A percentile compares a stretch with the other conserved stretches of the same genome.
Evolutionary conservation across 345 rosid genomes (phyloP).

Genomic region (Salix dunnii): DNA sequence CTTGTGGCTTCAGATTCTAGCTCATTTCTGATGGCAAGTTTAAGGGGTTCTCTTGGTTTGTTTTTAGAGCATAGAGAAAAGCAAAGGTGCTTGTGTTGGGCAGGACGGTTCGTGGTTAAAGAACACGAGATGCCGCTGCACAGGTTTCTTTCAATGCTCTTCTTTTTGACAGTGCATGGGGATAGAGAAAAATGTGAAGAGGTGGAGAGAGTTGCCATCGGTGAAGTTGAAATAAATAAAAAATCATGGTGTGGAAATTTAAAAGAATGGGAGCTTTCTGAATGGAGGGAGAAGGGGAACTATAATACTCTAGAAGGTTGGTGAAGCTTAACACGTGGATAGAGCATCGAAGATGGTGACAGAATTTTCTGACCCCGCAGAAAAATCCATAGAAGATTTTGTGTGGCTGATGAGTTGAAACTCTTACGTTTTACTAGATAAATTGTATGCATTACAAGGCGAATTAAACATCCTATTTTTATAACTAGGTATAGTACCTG

Average conservation of each 20-base stretch:
- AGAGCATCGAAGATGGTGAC: not conserved
- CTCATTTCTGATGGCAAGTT: not conserved
- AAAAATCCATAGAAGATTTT: not conserved
- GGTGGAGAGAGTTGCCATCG: slow-evolving; percentile 5
- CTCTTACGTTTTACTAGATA: too few species aligned
- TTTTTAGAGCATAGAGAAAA: not conserved
- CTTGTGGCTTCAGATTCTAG: not conserved
- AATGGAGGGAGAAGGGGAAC: not conserved
- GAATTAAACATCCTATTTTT: too few species aligned
- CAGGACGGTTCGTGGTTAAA: not conserved
- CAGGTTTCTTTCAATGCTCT: not conserved
- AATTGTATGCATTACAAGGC: too few species aligned
- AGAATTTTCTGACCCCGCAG: not conserved
- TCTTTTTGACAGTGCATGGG: not conserved
- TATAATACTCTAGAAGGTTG: slow-evolving; percentile 10
- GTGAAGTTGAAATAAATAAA: not conserved
- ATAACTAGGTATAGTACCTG: too few species aligned
- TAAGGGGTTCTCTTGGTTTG: not conserved
- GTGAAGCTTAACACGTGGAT: slow-evolving; percentile 2
- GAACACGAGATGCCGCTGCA: not conserved
- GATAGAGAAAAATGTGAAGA: slow-evolving; percentile 1
- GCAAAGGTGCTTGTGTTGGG: not conserved
- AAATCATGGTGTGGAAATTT: not conserved
- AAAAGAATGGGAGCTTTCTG: not conserved
- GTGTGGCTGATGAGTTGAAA: slow-evolving; percentile 1